These are phyloP conservation scores for Massarina eburnea DNA, from an alignment of 2,329 filamentous ascomycete genomes.

Conservation along the genomic window DNA sequence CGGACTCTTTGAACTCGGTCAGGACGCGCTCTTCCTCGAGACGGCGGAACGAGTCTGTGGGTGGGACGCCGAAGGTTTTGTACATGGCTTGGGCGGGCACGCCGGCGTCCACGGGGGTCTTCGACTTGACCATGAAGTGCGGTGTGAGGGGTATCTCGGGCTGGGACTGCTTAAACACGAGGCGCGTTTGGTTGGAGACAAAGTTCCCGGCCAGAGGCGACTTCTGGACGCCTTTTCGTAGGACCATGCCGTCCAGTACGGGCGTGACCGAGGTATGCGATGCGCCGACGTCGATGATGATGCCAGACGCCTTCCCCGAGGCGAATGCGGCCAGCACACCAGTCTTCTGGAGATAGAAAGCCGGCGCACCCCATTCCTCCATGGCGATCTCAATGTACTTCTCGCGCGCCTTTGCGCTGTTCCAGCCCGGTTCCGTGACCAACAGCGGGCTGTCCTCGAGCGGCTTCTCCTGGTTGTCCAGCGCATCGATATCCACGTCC, in stretches of 20 bases:
- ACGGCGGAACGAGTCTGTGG: constrained; percentile 70
- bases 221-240: constrained; percentile 82
- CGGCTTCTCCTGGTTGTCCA: constrained; percentile 68
- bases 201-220: constrained; percentile 87
- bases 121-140: constrained; percentile 84
- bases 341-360: constrained; percentile 88
- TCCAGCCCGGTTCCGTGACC: constrained; percentile 95
- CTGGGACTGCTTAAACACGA: constrained; percentile 68
- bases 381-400: constrained; percentile 95
- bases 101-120: constrained; percentile 84
- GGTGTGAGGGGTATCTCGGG: constrained; percentile 77
- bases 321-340: constrained; percentile 91
- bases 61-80: constrained; percentile 65
- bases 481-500: constrained; percentile 57
- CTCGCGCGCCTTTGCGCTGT: constrained; percentile 81
- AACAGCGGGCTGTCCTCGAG: constrained; percentile 87
- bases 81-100: constrained; percentile 75
- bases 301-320: constrained; percentile 86
- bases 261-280: constrained; percentile 86
- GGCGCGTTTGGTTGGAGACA: constrained; percentile 84
- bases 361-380: constrained; percentile 93
- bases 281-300: constrained; percentile 90
- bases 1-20: constrained; percentile 96
- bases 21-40: constrained; percentile 92
- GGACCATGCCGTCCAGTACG: constrained; percentile 89